A percentile compares a stretch with the other conserved stretches of the same genome.
These are phyloP conservation scores for Trichocomaceae sp. DNA, from an alignment of 2,329 filamentous ascomycete genomes.

Conservation along the genomic window DNA sequence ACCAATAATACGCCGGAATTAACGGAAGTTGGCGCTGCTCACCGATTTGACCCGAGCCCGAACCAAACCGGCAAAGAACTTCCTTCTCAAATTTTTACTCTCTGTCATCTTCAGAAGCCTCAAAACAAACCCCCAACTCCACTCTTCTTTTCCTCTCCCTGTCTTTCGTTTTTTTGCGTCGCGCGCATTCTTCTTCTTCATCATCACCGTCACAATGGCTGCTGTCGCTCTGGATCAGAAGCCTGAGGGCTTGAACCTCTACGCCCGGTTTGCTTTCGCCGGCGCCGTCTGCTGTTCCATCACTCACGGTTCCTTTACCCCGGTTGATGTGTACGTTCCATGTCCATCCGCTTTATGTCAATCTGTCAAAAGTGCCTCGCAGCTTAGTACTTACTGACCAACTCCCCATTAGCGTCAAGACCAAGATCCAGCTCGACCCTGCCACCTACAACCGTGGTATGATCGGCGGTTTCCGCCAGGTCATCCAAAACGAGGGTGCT, in stretches of 20 bases:
- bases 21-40: not conserved
- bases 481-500: conserved; percentile 76
- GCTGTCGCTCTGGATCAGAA: conserved; percentile 35
- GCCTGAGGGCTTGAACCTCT: conserved; percentile 63
- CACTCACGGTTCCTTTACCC: conserved; percentile 94
- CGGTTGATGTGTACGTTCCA: conserved; percentile 93
- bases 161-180: not conserved
- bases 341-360: not conserved
- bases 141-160: not conserved
- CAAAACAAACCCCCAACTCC: not conserved
- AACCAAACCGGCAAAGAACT: not conserved
- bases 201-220: not conserved
- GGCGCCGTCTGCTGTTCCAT: conserved; percentile 97
- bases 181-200: not conserved
- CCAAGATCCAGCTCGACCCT: conserved; percentile 88
- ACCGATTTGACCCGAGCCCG: not conserved
- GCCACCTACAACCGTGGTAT: conserved; percentile 81
- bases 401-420: conserved; percentile 70
- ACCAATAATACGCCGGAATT: not conserved
- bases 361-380: conserved; percentile 9
- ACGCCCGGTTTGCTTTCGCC: conserved; percentile 94
- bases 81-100: not conserved
- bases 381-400: conserved; percentile 16
- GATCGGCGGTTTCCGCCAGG: conserved; percentile 79
- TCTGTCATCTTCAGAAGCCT: not conserved